phyloP scores from a whole-genome alignment of 768 basidiomycete genomes.

The Boletus bicolor region DNA sequence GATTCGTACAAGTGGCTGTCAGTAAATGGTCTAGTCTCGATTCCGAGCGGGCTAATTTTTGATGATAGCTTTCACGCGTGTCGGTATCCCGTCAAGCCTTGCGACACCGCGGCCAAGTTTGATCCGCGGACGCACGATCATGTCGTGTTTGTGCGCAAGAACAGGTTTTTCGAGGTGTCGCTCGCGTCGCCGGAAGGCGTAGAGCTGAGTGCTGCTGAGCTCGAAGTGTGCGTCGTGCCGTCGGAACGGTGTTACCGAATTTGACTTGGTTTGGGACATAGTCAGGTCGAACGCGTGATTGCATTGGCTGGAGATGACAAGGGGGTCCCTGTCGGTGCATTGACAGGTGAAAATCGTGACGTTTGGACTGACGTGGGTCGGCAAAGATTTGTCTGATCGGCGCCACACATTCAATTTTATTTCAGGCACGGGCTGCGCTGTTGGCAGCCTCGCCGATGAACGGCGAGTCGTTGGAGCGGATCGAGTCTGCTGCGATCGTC shows the following conservation, averaged over 20 bases:
- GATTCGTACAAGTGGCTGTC: conserved; percentile 91
- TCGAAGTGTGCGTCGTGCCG: conserved; percentile 57
- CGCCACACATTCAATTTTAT: neutral
- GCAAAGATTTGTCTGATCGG: conserved; percentile 16
- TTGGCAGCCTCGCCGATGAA: conserved; percentile 66
- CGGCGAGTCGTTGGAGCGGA: conserved; percentile 61
- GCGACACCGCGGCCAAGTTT: conserved; percentile 83
- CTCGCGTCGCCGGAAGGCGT: conserved; percentile 59
- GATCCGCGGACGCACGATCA: conserved; percentile 74
- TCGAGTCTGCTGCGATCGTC: conserved; percentile 88
- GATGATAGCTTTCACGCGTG: conserved; percentile 77
- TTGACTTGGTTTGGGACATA: conserved; percentile 18
- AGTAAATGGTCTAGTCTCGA: conserved; percentile 19
- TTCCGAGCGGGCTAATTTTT: neutral
- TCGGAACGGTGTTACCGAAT: neutral
- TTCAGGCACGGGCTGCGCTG: conserved; percentile 56
- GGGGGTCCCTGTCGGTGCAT: conserved; percentile 63
- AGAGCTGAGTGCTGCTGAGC: conserved; percentile 73
- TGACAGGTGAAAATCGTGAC: conserved; percentile 89
- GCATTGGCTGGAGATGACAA: conserved; percentile 50
- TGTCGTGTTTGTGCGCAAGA: conserved; percentile 86
- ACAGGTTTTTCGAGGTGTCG: conserved; percentile 84
- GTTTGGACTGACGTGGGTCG: conserved; percentile 82
- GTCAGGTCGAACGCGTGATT: conserved; percentile 70
- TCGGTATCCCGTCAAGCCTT: conserved; percentile 81